Conservation (phyloP, 495 filamentous ascomycete genomes). For the Penicillium fimorum region DNA sequence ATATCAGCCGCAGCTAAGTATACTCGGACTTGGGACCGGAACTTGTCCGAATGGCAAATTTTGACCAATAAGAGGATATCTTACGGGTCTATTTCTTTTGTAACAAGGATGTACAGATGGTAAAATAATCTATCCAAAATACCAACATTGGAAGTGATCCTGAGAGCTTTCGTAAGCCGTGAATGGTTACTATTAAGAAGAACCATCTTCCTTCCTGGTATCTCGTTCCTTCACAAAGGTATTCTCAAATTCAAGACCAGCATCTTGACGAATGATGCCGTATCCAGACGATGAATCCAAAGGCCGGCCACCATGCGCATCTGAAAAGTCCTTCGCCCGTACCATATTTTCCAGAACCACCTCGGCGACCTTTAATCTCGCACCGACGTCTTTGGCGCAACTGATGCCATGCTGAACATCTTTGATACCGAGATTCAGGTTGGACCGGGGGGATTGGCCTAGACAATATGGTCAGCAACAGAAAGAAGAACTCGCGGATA, state of each 20-base stretch:
- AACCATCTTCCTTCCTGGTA: neutral
- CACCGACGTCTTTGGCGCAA: conserved; percentile 7
- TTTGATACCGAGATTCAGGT: conserved; percentile 14
- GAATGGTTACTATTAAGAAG: neutral
- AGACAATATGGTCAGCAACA: neutral
- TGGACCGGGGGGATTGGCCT: conserved; percentile 14
- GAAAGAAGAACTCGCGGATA: neutral
- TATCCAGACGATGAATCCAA: conserved; percentile 17
- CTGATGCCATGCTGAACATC: conserved; percentile 13
- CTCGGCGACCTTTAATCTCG: conserved; percentile 13
- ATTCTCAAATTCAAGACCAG: conserved; percentile 17
- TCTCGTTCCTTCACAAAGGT: conserved; percentile 14
- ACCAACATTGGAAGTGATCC: neutral
- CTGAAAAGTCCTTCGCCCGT: conserved; percentile 11
- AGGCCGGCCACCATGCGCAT: conserved; percentile 5
- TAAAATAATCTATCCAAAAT: neutral
- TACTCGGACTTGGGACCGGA: no score
- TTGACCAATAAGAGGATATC: no score
- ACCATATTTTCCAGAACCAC: conserved; percentile 11
- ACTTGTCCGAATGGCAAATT: no score
- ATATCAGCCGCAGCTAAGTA: neutral
- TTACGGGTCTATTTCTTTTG: no score
- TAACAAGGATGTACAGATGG: no score
- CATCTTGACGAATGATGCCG: conserved; percentile 14
- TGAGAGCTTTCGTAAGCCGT: neutral